A percentile compares a stretch with the other conserved stretches of the same genome.
Evolutionary conservation across 1,139 yeast genomes (phyloP).

Genomic region (Geotrichum candidum): DNA sequence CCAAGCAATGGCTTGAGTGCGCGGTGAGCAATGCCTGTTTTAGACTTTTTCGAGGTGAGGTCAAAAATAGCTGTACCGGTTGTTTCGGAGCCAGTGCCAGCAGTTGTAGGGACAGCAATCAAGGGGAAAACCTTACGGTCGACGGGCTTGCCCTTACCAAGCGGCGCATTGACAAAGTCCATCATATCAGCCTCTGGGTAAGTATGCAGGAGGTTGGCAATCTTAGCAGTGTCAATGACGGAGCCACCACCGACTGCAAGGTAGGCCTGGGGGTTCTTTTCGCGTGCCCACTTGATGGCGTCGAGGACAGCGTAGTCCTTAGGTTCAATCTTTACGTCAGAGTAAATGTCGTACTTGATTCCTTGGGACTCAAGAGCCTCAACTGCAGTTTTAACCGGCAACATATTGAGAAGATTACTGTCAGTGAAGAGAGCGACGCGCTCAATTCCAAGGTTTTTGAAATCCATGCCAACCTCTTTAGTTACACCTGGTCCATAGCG

Average conservation of each 20-base stretch:
- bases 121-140: conserved; percentile 35
- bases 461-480: conserved; percentile 38
- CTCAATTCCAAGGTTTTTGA: conserved; percentile 34
- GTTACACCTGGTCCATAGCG: conserved; percentile 40
- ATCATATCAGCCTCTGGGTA: conserved; percentile 38
- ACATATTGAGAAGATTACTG: conserved; percentile 25
- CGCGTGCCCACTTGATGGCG: conserved; percentile 39
- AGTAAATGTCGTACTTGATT: conserved; percentile 35
- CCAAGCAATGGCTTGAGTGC: conserved; percentile 38
- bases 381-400: conserved; percentile 34
- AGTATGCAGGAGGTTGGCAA: conserved; percentile 37
- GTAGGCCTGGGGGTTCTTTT: conserved; percentile 35
- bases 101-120: conserved; percentile 43
- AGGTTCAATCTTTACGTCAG: conserved; percentile 39
- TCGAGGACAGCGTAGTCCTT: conserved; percentile 37
- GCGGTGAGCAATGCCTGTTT: conserved; percentile 40
- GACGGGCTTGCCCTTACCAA: conserved; percentile 39
- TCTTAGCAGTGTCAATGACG: conserved; percentile 40
- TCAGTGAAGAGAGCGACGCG: conserved; percentile 27
- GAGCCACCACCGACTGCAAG: conserved; percentile 42
- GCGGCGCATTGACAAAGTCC: conserved; percentile 41
- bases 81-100: conserved; percentile 44
- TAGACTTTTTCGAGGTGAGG: conserved; percentile 33
- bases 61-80: conserved; percentile 42
- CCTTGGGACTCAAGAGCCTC: conserved; percentile 36